Evolutionary conservation across 1,139 yeast genomes (phyloP).

Genomic region (Hyphopichia buzzinii): DNA sequence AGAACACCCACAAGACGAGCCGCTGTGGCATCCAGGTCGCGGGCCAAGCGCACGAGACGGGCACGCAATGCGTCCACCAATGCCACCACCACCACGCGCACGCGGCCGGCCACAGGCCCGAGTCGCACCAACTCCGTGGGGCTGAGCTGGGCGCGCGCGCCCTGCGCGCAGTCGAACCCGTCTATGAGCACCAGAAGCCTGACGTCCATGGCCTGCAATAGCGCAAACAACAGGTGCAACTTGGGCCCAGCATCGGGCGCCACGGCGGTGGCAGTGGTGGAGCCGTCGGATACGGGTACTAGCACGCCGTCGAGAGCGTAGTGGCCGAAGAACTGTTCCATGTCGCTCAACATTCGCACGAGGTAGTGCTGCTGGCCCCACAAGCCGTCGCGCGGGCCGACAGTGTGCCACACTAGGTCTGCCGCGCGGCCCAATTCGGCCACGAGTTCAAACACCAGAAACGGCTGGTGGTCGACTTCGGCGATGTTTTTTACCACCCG

Average conservation of each 20-base stretch:
- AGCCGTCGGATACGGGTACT: background rate
- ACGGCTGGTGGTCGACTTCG: conserved; percentile 17
- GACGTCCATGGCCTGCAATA: conserved; percentile 44
- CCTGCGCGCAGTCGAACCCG: conserved; percentile 24
- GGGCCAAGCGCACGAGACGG: conserved; percentile 8
- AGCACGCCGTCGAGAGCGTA: conserved; percentile 21
- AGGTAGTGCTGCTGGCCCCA: conserved; percentile 64
- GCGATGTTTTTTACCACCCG: conserved; percentile 62
- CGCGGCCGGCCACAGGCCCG: conserved; percentile 44
- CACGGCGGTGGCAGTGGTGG: conserved; percentile 1
- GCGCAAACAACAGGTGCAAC: conserved; percentile 30
- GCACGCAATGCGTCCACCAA: conserved; percentile 15
- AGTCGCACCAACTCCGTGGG: conserved; percentile 48
- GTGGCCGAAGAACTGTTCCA: conserved; percentile 58
- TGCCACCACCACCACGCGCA: conserved; percentile 36
- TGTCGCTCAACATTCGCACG: conserved; percentile 61
- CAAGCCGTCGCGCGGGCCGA: conserved; percentile 20
- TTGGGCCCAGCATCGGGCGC: conserved; percentile 12
- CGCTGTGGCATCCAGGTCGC: conserved; percentile 7
- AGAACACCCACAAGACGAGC: conserved; percentile 20
- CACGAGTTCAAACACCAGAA: conserved; percentile 39
- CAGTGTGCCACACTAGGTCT: conserved; percentile 60
- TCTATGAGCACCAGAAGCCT: conserved; percentile 40
- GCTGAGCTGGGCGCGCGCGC: conserved; percentile 22
- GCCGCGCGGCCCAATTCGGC: conserved; percentile 45